A percentile compares a stretch with the other conserved stretches of the same genome.
Conservation (phyloP, 2,329 filamentous ascomycete species). For the Scedosporium aurantiacum region DNA sequence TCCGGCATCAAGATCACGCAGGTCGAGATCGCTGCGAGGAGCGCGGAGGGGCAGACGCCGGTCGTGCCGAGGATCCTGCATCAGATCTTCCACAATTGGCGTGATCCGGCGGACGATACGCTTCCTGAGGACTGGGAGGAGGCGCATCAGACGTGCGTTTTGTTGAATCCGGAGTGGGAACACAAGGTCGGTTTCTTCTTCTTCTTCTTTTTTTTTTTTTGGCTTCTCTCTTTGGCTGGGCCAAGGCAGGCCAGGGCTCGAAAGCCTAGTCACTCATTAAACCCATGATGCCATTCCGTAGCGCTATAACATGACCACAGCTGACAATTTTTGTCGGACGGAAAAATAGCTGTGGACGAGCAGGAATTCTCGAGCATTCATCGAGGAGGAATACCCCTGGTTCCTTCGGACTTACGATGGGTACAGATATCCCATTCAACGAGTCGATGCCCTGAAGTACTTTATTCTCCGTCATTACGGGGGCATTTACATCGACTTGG, state of each 20-base stretch:
- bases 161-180: slow-evolving; percentile 60
- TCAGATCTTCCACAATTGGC: not conserved
- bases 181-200: slow-evolving; percentile 45
- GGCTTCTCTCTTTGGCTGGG: too few relatives aligned
- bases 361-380: slow-evolving; percentile 52
- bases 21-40: not conserved
- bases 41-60: not conserved
- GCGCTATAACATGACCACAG: too few relatives aligned
- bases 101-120: slow-evolving; percentile 44
- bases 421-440: slow-evolving; percentile 61
- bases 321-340: too few relatives aligned
- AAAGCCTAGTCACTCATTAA: too few relatives aligned
- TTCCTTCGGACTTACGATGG: slow-evolving; percentile 59
- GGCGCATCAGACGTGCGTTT: slow-evolving; percentile 54
- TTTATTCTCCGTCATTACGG: slow-evolving; percentile 63
- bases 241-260: too few relatives aligned
- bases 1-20: slow-evolving; percentile 12
- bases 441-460: slow-evolving; percentile 63
- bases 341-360: too few relatives aligned
- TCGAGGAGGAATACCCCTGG: slow-evolving; percentile 58
- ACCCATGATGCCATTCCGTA: too few relatives aligned
- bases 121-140: slow-evolving; percentile 56
- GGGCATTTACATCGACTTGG: slow-evolving; percentile 59
- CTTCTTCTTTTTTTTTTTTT: too few relatives aligned
- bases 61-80: too few relatives aligned